Base-by-base conservation (phyloP, 345 rosid genomes). In the Turnera subulata region DNA sequence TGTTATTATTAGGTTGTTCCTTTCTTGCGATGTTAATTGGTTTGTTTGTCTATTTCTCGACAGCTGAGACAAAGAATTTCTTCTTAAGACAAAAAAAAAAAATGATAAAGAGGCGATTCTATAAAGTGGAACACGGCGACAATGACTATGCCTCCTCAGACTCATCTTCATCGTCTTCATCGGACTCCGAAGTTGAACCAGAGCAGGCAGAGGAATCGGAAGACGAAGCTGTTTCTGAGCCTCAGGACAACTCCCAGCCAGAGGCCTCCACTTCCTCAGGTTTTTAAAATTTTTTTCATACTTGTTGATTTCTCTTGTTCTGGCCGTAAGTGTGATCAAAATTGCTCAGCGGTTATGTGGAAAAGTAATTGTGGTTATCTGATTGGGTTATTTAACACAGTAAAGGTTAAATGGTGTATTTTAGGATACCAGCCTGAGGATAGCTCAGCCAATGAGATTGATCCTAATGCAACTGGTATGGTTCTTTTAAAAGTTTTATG, bases 51-150 rank as follows among this genome's bases (percentile, higher is more conserved):
- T 8, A 11, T 42, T 4, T 13, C n/a, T 42, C 45, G 12, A 8
- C n/a, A 37, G 45, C 45, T 42, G 45, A 42, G 16, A 15, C n/a
- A 42, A 13, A 42, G 45, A 13, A 16, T 9, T 11, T n/a, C n/a
- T n/a, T n/a, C n/a, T n/a, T n/a, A n/a, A n/a, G n/a, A n/a, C n/a
- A n/a, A n/a, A n/a, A 15, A 14, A 33, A 12, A 38, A 42, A 73
- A 20, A 91, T 88, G 98, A 85, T 88, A 61, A 91, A 88, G 86
- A 82, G 98, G 69, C 55, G 86, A 55, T 88, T 81, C 67, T 91
- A 78, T 66, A 88, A 67, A 74, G 71, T 69, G 56, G 98, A 91
- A 46, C 92, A 80, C 57, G 95, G 80, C 53, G 96, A 84, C 52
- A 67, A 63, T 57, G 81, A 88, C 52, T 79, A 67, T 52, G 80